Percentiles rank a stretch among this genome's conserved stretches.
Evolutionary conservation across 768 basidiomycete species (phyloP).

Genomic region (Suillus weaverae): DNA sequence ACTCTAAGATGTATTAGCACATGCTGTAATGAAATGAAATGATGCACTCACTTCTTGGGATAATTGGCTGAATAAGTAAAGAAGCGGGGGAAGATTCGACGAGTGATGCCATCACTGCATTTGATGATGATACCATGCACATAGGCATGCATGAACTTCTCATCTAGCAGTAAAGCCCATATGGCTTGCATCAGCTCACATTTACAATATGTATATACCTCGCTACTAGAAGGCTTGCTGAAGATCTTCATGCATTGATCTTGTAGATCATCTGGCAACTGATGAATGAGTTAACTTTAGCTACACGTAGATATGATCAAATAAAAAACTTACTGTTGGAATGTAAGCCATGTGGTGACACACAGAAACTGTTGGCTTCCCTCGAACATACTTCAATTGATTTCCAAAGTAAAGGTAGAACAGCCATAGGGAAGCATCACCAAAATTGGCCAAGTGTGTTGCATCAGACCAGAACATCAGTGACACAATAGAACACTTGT

Average conservation of each 20-base stretch:
- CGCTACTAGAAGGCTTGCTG: slow-evolving; percentile 18
- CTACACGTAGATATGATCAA: too few relatives aligned
- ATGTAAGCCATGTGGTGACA: slow-evolving; percentile 19
- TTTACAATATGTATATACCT: too few relatives aligned
- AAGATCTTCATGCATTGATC: background rate
- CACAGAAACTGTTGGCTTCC: slow-evolving; percentile 9
- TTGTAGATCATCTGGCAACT: slow-evolving; percentile 7
- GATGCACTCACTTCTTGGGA: too few relatives aligned
- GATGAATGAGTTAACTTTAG: slow-evolving; percentile 6
- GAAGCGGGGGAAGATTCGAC: slow-evolving; percentile 7
- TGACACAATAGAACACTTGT: slow-evolving; percentile 13
- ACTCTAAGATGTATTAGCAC: slow-evolving; percentile 8
- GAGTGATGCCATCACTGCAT: slow-evolving; percentile 12
- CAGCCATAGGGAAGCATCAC: slow-evolving; percentile 16
- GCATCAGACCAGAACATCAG: slow-evolving; percentile 14
- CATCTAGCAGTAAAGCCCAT: too few relatives aligned
- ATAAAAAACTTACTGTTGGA: slow-evolving; percentile 9
- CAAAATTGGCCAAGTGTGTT: slow-evolving; percentile 23
- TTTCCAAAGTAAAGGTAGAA: slow-evolving; percentile 18
- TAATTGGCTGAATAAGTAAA: too few relatives aligned
- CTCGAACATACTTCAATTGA: too few relatives aligned
- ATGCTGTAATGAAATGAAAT: too few relatives aligned
- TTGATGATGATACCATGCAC: slow-evolving; percentile 17
- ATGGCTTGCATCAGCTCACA: too few relatives aligned
- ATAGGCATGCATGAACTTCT: too few relatives aligned